phyloP scores from a whole-genome alignment of 768 basidiomycete species.

The Russula emetica region DNA sequence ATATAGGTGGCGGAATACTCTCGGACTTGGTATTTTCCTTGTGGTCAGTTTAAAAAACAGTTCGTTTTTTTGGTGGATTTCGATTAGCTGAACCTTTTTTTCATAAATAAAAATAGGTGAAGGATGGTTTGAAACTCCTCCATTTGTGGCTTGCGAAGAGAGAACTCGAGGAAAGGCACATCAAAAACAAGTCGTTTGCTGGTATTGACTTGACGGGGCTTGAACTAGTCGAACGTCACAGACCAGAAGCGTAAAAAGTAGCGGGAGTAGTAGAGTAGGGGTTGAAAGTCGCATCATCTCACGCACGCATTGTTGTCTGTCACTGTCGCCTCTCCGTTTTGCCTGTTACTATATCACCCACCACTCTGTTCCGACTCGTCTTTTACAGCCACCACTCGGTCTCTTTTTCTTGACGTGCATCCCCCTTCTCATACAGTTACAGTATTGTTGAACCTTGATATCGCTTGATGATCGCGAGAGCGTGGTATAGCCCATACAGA shows the following conservation, averaged over 20 bases:
- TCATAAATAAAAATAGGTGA: slow-evolving; percentile 44
- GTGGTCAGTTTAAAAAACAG: slow-evolving; percentile 39
- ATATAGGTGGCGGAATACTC: slow-evolving; percentile 59
- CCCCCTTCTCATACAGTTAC: too few species aligned
- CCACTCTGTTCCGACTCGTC: background rate
- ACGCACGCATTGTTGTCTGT: background rate
- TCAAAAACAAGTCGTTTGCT: slow-evolving; percentile 68
- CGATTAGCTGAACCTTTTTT: background rate
- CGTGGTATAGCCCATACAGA: background rate
- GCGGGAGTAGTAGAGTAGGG: background rate
- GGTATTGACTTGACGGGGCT: slow-evolving; percentile 64
- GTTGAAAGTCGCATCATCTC: background rate
- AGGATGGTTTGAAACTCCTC: slow-evolving; percentile 62
- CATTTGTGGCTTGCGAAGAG: slow-evolving; percentile 68
- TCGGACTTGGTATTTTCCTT: slow-evolving; percentile 65
- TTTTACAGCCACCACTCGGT: background rate
- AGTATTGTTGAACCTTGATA: background rate
- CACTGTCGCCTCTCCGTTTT: too few species aligned
- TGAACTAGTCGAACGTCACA: slow-evolving; percentile 47
- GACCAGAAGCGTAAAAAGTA: background rate
- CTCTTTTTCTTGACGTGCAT: background rate
- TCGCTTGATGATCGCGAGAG: background rate
- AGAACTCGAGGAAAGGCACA: slow-evolving; percentile 62
- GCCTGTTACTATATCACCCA: too few species aligned
- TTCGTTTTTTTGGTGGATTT: background rate